A percentile compares a stretch with the other conserved stretches of the same genome.
Evolutionary conservation across 2,329 filamentous ascomycete species (phyloP).

Genomic region (Mycosphaerella arachidis): DNA sequence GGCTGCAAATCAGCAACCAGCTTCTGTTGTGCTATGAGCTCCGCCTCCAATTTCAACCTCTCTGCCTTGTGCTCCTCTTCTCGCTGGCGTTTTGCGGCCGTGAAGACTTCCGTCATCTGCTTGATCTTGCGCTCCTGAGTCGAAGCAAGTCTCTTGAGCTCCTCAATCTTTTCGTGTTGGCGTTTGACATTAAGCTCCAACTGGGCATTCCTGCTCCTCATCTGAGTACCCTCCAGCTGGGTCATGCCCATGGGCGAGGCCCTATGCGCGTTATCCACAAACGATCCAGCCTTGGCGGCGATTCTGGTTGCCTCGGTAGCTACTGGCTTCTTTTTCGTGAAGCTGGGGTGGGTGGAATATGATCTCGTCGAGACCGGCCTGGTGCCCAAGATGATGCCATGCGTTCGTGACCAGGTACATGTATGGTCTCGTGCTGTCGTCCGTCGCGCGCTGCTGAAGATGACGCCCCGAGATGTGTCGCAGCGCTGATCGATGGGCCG

Average conservation of each 20-base stretch:
- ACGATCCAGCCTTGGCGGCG: background rate
- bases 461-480: slow-evolving; percentile 28
- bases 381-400: slow-evolving; percentile 1
- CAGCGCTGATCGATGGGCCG: slow-evolving; percentile 27
- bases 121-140: background rate
- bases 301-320: background rate
- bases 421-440: background rate
- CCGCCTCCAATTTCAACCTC: background rate
- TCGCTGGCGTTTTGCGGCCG: background rate
- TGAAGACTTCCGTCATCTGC: background rate
- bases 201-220: background rate
- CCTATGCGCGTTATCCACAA: background rate
- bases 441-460: slow-evolving; percentile 16
- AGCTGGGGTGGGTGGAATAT: background rate
- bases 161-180: background rate
- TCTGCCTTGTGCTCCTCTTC: background rate
- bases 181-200: background rate
- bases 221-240: background rate
- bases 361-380: background rate
- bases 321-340: background rate
- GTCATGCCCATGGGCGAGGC: background rate
- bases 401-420: slow-evolving; percentile 1
- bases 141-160: background rate
- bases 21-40: background rate
- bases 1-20: background rate